phyloP scores from a whole-genome alignment of 2,329 filamentous ascomycete species.

The Nothopassalora personata region DNA sequence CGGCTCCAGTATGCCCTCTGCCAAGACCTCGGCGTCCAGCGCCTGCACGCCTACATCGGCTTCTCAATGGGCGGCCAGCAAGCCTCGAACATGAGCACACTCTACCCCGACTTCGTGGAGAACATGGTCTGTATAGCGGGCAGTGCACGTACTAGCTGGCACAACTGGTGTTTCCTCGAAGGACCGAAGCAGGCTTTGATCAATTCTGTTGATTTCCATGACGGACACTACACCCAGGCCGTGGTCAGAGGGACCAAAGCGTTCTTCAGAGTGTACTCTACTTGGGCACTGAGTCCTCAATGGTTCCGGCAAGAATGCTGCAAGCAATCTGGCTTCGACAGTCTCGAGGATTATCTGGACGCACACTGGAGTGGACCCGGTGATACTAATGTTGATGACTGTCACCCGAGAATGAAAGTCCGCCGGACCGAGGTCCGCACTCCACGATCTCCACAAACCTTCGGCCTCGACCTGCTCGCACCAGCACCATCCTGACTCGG shows the following conservation, averaged over 20 bases:
- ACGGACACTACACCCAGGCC: conserved; percentile 27
- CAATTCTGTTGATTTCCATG: conserved; percentile 39
- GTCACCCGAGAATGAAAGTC: conserved; percentile 33
- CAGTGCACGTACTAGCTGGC: conserved; percentile 46
- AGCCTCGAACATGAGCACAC: conserved; percentile 49
- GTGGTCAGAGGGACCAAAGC: conserved; percentile 32
- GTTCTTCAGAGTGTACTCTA: conserved; percentile 37
- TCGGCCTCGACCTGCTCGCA: neutral
- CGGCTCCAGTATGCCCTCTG: conserved; percentile 45
- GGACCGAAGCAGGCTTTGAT: conserved; percentile 48
- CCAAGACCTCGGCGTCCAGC: conserved; percentile 38
- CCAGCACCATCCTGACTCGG: neutral
- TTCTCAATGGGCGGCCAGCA: conserved; percentile 56
- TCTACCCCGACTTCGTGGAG: conserved; percentile 47
- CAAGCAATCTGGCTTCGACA: conserved; percentile 30
- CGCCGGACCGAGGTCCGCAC: no score
- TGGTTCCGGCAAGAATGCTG: conserved; percentile 40
- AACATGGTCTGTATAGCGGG: conserved; percentile 48
- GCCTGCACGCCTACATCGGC: conserved; percentile 47
- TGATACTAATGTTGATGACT: conserved; percentile 36
- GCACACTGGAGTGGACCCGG: conserved; percentile 26
- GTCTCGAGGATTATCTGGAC: conserved; percentile 30
- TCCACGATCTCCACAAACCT: neutral
- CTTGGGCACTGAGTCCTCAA: conserved; percentile 38
- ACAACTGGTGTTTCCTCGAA: conserved; percentile 54